phyloP scores from a whole-genome alignment of 805 yeast species.

The Metschnikowia koreensis region DNA sequence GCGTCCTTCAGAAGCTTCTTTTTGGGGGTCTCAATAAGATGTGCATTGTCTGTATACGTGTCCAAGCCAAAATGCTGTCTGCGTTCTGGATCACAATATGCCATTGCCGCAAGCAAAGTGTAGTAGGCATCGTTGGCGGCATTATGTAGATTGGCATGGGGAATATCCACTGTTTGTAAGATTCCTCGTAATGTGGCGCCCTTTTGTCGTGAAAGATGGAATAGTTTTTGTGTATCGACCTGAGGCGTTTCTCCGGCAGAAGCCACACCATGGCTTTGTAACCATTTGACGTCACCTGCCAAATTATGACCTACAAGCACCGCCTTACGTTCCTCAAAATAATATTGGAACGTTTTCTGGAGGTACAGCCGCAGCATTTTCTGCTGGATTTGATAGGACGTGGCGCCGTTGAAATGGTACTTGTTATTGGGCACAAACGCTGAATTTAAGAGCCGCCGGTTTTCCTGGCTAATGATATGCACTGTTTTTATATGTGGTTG shows the following conservation, averaged over 20 bases:
- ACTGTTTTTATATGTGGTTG: slow-evolving; percentile 19
- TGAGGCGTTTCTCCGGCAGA: slow-evolving; percentile 6
- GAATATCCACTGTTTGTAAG: slow-evolving; percentile 20
- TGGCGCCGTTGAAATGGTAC: slow-evolving; percentile 22
- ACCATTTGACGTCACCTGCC: slow-evolving; percentile 19
- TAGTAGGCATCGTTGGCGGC: slow-evolving; percentile 32
- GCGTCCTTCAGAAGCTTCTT: slow-evolving; percentile 1
- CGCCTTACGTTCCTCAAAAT: slow-evolving; percentile 17
- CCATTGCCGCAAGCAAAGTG: slow-evolving; percentile 26
- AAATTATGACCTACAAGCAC: slow-evolving; percentile 22
- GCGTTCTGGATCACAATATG: slow-evolving; percentile 23
- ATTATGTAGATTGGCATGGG: slow-evolving; percentile 27
- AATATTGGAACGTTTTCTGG: slow-evolving; percentile 14
- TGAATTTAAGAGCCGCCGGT: slow-evolving; percentile 17
- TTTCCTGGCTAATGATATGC: slow-evolving; percentile 23
- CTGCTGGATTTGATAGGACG: slow-evolving; percentile 17
- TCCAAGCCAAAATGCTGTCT: slow-evolving; percentile 19
- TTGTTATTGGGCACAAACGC: slow-evolving; percentile 25
- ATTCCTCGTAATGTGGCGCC: slow-evolving; percentile 24
- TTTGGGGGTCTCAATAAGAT: neutral
- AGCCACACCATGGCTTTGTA: slow-evolving; percentile 13
- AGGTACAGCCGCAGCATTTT: slow-evolving; percentile 13
- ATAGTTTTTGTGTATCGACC: slow-evolving; percentile 23
- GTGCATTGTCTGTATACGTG: neutral
- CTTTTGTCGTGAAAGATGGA: slow-evolving; percentile 13